A percentile compares a stretch with the other conserved stretches of the same genome.
Conservation (phyloP, 768 basidiomycete species). For the Leucosporidium scottii region DNA sequence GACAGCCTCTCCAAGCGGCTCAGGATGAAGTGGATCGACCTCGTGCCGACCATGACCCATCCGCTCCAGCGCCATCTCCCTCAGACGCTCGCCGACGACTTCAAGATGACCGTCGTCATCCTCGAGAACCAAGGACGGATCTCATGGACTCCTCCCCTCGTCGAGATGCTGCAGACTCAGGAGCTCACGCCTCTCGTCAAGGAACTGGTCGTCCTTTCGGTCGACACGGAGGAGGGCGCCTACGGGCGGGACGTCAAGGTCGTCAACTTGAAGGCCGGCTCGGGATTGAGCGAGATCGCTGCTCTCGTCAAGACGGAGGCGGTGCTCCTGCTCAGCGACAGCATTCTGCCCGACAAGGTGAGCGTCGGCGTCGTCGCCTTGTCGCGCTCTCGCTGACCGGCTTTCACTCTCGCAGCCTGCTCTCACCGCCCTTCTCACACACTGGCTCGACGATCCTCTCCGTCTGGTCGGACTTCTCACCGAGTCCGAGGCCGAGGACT, state of each 20-base stretch:
- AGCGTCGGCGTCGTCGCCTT: background rate
- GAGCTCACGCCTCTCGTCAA: slow-evolving; percentile 15
- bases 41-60: slow-evolving; percentile 24
- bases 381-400: background rate
- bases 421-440: too few relatives aligned
- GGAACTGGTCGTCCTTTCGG: slow-evolving; percentile 17
- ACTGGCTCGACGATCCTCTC: too few relatives aligned
- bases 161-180: slow-evolving; percentile 11
- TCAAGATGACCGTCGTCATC: slow-evolving; percentile 20
- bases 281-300: slow-evolving; percentile 10
- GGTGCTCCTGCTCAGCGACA: slow-evolving; percentile 21
- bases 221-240: slow-evolving; percentile 14
- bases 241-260: slow-evolving; percentile 6
- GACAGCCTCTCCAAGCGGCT: slow-evolving; percentile 9
- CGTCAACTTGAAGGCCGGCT: slow-evolving; percentile 10
- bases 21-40: slow-evolving; percentile 27
- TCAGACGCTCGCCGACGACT: background rate
- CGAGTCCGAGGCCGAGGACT: too few relatives aligned
- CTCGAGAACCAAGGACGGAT: slow-evolving; percentile 19
- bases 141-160: slow-evolving; percentile 13
- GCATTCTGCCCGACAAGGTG: slow-evolving; percentile 26
- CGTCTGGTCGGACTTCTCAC: too few relatives aligned
- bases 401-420: slow-evolving; percentile 1
- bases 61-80: slow-evolving; percentile 27
- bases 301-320: slow-evolving; percentile 3